Evolutionary conservation across 106 monocot genomes (phyloP), one percentile per base, ranked within the genome.

Genomic region (Iris macrosiphon): DNA sequence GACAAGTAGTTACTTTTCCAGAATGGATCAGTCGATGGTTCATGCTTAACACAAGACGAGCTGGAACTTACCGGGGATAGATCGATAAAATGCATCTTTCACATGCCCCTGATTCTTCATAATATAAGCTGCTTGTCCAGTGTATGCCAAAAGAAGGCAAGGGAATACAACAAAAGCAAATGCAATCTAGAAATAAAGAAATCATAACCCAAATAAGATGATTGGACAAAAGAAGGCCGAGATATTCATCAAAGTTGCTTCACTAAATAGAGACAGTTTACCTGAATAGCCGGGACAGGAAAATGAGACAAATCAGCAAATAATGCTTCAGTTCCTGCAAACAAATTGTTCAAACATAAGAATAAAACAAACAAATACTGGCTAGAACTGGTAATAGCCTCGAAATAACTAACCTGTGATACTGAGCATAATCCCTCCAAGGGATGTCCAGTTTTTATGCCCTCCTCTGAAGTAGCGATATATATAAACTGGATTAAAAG

Each of bases 341-440:
- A 27, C 3, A 25, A 31, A 23, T 31, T 16, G 20, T 30, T 14
- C 7, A 45, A 61, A 45, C 22, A 48, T 4, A 48, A 2, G 10
- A n/a, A 46, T 17, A 6, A 22, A 18, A 24, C 6, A 27, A 21
- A 40, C 4, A 26, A 40, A 24, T 13, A 12, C 28, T 33, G 1
- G 10, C 10, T 10, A 27, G 24, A 50, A 22, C 16, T 4, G 1
- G 22, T 8, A 7, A 22, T 9, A 3, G 16, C 26, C 18, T 6
- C 0, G 14, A 46, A 52, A 45, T 10, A 52, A 4, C 63, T 52
- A 8, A 80, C 92, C 87, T 59, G 92, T 92, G 40, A 92, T 87
- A 51, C 92, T 79, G 31, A 96, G 95, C 85, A 96, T 63, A 52
- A 96, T 86, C 46, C 95, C 95, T 26, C 95, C 95, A 52, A 96